These are phyloP conservation scores for Mesostigma viride DNA, from an alignment of 139 green algal genomes.

Conservation along the genomic window DNA sequence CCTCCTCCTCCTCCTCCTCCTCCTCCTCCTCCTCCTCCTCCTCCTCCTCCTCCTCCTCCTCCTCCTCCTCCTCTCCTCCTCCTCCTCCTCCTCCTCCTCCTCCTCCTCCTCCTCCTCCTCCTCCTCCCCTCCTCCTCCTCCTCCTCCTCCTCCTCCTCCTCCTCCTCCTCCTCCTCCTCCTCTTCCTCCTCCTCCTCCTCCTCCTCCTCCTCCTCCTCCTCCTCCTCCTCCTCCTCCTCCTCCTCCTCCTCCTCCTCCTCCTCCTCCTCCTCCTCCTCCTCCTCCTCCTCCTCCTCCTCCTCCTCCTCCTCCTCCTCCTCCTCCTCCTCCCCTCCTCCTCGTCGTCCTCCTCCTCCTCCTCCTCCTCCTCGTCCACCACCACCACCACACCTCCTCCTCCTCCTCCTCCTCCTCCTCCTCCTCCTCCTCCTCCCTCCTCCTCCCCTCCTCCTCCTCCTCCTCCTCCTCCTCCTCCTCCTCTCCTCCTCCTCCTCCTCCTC, in stretches of 20 bases:
- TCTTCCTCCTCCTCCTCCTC: not conserved
- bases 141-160: conserved; percentile 1
- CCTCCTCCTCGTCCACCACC: not conserved
- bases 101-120: conserved; percentile 1
- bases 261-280: conserved; percentile 1
- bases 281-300: not conserved
- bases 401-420: too few species aligned
- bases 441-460: too few species aligned
- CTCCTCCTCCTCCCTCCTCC: too few species aligned
- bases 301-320: conserved; percentile 1
- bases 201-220: conserved; percentile 1
- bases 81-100: not conserved
- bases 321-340: not conserved
- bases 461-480: too few species aligned
- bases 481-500: too few species aligned
- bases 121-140: not conserved
- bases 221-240: not conserved
- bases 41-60: not conserved
- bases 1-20: not conserved
- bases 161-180: not conserved
- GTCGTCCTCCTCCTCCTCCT: not conserved
- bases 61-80: not conserved
- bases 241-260: conserved; percentile 1
- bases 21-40: not conserved
- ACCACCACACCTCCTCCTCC: too few species aligned